Evolutionary conservation across 2,329 filamentous ascomycete species (phyloP).

Genomic region (Didymella pinodella): DNA sequence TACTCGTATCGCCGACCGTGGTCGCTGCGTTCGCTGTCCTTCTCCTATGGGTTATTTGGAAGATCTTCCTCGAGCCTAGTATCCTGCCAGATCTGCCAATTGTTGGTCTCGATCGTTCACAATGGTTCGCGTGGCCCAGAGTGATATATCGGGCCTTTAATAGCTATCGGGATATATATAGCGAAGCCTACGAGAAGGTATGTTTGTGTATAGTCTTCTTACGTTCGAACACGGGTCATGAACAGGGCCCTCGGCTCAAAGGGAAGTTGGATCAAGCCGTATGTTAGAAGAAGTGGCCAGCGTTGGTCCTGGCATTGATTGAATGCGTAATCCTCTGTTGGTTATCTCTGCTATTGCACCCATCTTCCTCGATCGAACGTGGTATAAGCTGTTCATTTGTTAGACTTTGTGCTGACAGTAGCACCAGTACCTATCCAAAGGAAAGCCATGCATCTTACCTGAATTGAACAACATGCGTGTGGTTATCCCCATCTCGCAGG

Average conservation of each 20-base stretch:
- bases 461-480: constrained; percentile 1
- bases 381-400: too few species aligned
- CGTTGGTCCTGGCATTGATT: too few species aligned
- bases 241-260: too few species aligned
- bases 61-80: not conserved
- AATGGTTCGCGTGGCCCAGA: constrained; percentile 8
- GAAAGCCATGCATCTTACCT: constrained; percentile 4
- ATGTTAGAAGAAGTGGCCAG: too few species aligned
- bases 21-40: not conserved
- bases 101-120: constrained; percentile 1
- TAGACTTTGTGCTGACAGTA: not conserved
- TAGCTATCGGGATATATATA: not conserved
- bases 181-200: constrained; percentile 2
- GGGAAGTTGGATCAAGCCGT: too few species aligned
- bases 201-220: not conserved
- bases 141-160: not conserved
- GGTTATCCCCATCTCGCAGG: not conserved
- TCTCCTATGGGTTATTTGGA: constrained; percentile 1
- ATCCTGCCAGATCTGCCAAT: constrained; percentile 4
- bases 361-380: too few species aligned
- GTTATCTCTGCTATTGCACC: too few species aligned
- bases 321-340: too few species aligned
- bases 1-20: not conserved
- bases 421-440: not conserved
- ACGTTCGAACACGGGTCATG: too few species aligned